Percentiles rank a stretch among this genome's conserved stretches.
These are phyloP conservation scores for Takakia lepidozioides DNA, from an alignment of 225 moss, liverwort and hornwort species.

Conservation along the genomic window DNA sequence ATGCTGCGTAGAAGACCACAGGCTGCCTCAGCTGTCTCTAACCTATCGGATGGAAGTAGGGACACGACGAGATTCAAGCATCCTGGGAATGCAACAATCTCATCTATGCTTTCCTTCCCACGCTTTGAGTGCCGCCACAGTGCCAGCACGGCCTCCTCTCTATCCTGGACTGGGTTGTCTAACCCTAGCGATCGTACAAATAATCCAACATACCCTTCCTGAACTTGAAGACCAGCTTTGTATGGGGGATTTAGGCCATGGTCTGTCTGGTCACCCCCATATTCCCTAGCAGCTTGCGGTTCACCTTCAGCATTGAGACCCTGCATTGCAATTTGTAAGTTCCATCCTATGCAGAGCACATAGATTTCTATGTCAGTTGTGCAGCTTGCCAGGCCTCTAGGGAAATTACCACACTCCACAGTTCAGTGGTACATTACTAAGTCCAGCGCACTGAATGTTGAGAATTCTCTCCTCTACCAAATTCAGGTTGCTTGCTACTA, in stretches of 20 bases:
- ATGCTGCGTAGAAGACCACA: slow-evolving; percentile 69
- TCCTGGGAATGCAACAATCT: slow-evolving; percentile 72
- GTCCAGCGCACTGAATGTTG: neutral
- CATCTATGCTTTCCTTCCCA: slow-evolving; percentile 54
- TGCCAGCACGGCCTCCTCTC: slow-evolving; percentile 72
- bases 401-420: no score
- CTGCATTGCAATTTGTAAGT: slow-evolving; percentile 36
- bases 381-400: no score
- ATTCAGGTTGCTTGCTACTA: neutral
- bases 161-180: slow-evolving; percentile 68
- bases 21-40: slow-evolving; percentile 60
- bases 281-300: slow-evolving; percentile 9
- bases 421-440: neutral
- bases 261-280: slow-evolving; percentile 17
- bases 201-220: slow-evolving; percentile 77
- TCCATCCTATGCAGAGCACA: no score
- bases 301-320: slow-evolving; percentile 30
- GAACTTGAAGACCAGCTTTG: slow-evolving; percentile 37
- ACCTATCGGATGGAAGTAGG: slow-evolving; percentile 65
- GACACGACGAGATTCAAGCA: slow-evolving; percentile 84
- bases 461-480: neutral
- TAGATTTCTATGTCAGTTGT: slow-evolving; percentile 4
- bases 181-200: slow-evolving; percentile 78
- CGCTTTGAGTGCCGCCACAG: slow-evolving; percentile 75
- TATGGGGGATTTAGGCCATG: slow-evolving; percentile 23